phyloP scores from a whole-genome alignment of 305 asterid genomes.

The Fraxinus latifolia region DNA sequence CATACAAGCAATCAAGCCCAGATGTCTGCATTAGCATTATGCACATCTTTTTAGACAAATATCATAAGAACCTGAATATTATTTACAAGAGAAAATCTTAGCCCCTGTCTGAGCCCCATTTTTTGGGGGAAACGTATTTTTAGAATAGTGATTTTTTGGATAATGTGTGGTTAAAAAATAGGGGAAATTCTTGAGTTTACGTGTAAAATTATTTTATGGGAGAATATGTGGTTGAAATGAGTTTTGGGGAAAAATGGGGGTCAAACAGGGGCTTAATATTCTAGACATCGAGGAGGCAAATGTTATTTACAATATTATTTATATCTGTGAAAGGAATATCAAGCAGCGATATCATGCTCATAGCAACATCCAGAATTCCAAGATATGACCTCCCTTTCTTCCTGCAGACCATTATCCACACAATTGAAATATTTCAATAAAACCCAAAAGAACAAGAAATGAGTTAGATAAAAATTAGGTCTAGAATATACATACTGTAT shows the following conservation, averaged over 20 bases:
- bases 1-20: conserved; percentile 53
- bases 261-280: neutral
- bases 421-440: conserved; percentile 17
- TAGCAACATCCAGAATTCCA: conserved; percentile 65
- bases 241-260: neutral
- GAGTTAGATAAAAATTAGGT: conserved; percentile 3
- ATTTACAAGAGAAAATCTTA: conserved; percentile 18
- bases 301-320: conserved; percentile 57
- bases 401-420: conserved; percentile 48
- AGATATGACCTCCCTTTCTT: conserved; percentile 77
- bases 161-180: neutral
- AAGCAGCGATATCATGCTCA: conserved; percentile 50
- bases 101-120: neutral
- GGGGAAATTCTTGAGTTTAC: neutral
- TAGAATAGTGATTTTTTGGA: neutral
- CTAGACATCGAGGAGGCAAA: neutral
- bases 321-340: conserved; percentile 84
- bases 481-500: neutral
- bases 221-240: neutral
- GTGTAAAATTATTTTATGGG: neutral
- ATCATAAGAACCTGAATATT: neutral
- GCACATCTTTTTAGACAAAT: conserved; percentile 15
- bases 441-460: conserved; percentile 11
- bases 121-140: neutral
- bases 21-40: conserved; percentile 52